Percentiles rank a stretch among this genome's conserved stretches.
Conservation (phyloP, 306 rosid species). For the Trichosanthes truncata region DNA sequence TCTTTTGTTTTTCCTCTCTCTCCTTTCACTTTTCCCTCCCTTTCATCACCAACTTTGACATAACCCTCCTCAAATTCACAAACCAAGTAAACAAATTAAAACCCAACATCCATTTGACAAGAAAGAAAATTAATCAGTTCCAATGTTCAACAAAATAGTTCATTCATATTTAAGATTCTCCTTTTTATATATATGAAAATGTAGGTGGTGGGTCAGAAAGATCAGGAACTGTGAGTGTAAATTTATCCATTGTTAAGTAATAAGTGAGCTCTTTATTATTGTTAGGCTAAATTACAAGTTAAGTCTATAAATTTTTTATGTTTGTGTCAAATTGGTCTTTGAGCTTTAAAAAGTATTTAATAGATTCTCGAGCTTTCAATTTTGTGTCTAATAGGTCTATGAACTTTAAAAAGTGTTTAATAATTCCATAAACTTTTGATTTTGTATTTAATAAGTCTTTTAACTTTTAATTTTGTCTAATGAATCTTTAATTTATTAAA, state of each 20-base stretch:
- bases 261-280: background rate
- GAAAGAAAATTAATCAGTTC: background rate
- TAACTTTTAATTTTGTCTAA: too few relatives aligned
- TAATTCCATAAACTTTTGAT: too few relatives aligned
- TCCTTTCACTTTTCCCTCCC: background rate
- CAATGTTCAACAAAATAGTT: background rate
- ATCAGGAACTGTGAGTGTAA: background rate
- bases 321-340: too few relatives aligned
- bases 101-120: background rate
- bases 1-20: background rate
- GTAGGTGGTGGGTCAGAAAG: background rate
- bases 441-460: too few relatives aligned
- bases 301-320: too few relatives aligned
- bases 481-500: too few relatives aligned
- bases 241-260: background rate
- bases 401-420: too few relatives aligned
- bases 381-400: too few relatives aligned
- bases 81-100: background rate
- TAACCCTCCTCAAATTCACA: slow-evolving; percentile 7
- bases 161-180: background rate
- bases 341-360: too few relatives aligned
- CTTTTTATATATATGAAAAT: background rate
- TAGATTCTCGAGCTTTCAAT: too few relatives aligned
- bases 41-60: slow-evolving; percentile 19
- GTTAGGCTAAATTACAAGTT: too few relatives aligned